Evolutionary conservation across 2,329 filamentous ascomycete genomes (phyloP), one percentile per base, ranked within the genome.

Genomic region (Sclerotinia subarctica): DNA sequence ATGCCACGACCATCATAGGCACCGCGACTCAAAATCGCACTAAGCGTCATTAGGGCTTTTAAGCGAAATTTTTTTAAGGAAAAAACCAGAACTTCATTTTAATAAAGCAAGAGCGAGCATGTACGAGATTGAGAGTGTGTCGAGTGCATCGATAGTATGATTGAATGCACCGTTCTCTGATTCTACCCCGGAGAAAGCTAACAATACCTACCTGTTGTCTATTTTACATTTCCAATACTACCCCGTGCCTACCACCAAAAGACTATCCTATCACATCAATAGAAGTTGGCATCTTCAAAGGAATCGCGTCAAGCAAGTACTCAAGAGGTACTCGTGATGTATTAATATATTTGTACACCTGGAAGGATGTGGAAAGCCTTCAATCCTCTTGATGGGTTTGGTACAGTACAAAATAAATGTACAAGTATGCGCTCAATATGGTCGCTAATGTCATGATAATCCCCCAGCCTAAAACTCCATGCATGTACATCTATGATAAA

Each of bases 381-480:
- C 19, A 26, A 38, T 26, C 46, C 46, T 26, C 24, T 32, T 8
- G 53, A 19, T 54, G 17, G 24, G 21, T 63, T 26, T 63, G 46
- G 46, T 63, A 63, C 51, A 46, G 59, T 63, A 63, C 59, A 62
- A 51, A n/a, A 52, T 52, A 63, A 42, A 51, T 52, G 59, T 63
- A 63, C 59, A 62, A 49, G 11, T 35, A 49, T 5, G 59, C 46
- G 59, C 46, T 51, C 59, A 52, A 15, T 51, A 26, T 52, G n/a
- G 32, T 52, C 65, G 65, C 65, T 63, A 67, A 63, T 62, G 47
- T 46, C 65, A 67, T 67, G 38, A 63, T 62, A 46, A 29, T 6
- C 19, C 56, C 35, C 53, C 13, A 42, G 47, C 42, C 62, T 57
- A 19, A 56, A 68, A 68, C 66, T 68, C 66, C 66, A 66, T 60